phyloP scores from a whole-genome alignment of 495 filamentous ascomycete species.

The Neurospora tetrasperma region DNA sequence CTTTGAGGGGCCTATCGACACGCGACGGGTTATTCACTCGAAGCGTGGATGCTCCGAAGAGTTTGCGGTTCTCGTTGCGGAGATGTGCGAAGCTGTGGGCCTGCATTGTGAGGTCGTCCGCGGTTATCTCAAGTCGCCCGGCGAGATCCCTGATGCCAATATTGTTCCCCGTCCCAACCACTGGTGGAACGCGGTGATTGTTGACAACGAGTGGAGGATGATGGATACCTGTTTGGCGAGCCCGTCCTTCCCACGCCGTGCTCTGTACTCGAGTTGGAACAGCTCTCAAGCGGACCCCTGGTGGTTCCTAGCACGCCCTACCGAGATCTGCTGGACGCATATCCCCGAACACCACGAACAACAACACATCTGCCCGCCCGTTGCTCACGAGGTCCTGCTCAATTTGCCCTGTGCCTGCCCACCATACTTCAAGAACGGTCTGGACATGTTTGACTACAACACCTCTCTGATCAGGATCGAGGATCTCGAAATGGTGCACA shows the following conservation, averaged over 20 bases:
- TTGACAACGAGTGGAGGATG: constrained; percentile 92
- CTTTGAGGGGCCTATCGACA: constrained; percentile 67
- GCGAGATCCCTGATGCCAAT: constrained; percentile 68
- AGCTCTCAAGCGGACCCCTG: constrained; percentile 67
- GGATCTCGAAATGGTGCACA: constrained; percentile 81
- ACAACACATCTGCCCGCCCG: constrained; percentile 85
- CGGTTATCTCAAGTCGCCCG: constrained; percentile 84
- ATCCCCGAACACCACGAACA: constrained; percentile 74
- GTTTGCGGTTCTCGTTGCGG: constrained; percentile 74
- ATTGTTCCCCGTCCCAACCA: constrained; percentile 77
- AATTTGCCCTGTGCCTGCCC: constrained; percentile 78
- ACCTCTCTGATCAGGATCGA: constrained; percentile 80
- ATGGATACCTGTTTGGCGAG: constrained; percentile 91
- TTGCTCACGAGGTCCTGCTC: constrained; percentile 72
- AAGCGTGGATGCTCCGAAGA: constrained; percentile 85
- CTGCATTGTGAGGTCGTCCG: constrained; percentile 74
- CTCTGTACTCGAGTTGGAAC: constrained; percentile 60
- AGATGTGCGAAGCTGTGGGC: constrained; percentile 90
- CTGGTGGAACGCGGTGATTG: constrained; percentile 95
- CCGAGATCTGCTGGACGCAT: constrained; percentile 89
- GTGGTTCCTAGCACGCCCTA: constrained; percentile 83
- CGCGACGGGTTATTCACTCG: constrained; percentile 69
- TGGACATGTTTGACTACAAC: constrained; percentile 80
- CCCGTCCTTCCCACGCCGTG: constrained; percentile 75
- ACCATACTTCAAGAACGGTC: constrained; percentile 70